Base-by-base conservation (phyloP, 2,329 filamentous ascomycete species). In the Penicillium sclerotiorum region DNA sequence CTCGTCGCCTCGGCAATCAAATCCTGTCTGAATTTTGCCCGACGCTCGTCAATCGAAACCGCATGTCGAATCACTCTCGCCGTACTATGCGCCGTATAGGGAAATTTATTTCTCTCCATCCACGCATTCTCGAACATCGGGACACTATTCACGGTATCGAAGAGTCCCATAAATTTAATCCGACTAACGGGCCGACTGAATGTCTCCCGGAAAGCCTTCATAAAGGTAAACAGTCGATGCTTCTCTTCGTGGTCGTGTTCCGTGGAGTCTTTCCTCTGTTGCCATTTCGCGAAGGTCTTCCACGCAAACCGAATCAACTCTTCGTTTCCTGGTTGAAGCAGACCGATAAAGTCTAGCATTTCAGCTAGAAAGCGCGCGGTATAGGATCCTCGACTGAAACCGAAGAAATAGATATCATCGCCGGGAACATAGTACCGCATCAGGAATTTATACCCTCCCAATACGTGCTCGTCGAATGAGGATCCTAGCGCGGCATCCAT, bases 221-320 rank as follows among this genome's bases (percentile, higher is more conserved):
- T 88, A 63, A 88, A 92, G 5, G 79, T 71, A 56, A 88, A 88
- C 72, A 89, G 85, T 52, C 83, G 62, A 33, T 59, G 58, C 50
- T 66, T 67, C 46, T 68, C 60, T 45, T 57, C 49, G 12, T 55
- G 55, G 7, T 69, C 65, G n/a, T 67, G 59, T 17, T 66, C 60
- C 1, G 56, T 58, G 23, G 61, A 61, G 5, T 58, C 56, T 4
- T 62, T 53, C 2, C 71, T 63, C 52, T 70, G 66, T 54, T 73
- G 68, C 72, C 72, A 74, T 36, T 72, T 73, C 27, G 70, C 64
- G 39, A 74, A 74, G 2, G 70, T 72, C 57, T 74, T 91, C 89
- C 89, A 94, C 0, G 88, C 89, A 66, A 95, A 95, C 4, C 81
- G 78, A 45, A 90, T 84, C 84, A 94, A 87, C 59, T 94, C 90